These are phyloP conservation scores for Gastrolobium bilobum DNA, from an alignment of 306 rosid species.

Conservation along the genomic window DNA sequence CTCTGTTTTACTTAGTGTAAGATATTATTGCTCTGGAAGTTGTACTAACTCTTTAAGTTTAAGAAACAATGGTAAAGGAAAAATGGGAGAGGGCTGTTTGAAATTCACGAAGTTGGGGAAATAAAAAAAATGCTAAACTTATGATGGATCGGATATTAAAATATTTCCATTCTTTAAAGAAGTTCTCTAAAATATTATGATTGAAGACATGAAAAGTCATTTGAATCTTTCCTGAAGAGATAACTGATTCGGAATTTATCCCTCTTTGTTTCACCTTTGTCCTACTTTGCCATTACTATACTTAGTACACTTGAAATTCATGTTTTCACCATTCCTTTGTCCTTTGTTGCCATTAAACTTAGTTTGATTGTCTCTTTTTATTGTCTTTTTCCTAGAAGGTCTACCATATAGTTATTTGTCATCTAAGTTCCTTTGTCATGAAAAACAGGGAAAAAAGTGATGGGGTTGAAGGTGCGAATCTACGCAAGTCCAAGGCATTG, in stretches of 20 bases:
- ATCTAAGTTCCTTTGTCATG: conserved; percentile 32
- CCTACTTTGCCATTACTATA: background rate
- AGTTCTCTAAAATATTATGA: conserved; percentile 4
- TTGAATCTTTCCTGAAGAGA: conserved; percentile 10
- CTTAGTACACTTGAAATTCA: background rate
- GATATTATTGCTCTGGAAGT: conserved; percentile 15
- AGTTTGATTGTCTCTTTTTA: conserved; percentile 1
- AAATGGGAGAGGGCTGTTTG: background rate
- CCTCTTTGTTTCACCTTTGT: background rate
- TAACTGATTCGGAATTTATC: conserved; percentile 6
- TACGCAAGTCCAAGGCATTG: conserved; percentile 59
- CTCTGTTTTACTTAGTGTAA: background rate
- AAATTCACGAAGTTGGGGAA: conserved; percentile 4
- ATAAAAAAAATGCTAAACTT: background rate
- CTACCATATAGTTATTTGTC: conserved; percentile 8
- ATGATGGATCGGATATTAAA: background rate
- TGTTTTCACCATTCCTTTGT: conserved; percentile 25
- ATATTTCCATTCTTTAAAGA: background rate
- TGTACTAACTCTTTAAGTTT: background rate
- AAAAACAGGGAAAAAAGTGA: conserved; percentile 52
- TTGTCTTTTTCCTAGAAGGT: background rate
- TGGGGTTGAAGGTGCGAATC: conserved; percentile 39
- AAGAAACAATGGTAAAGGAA: background rate
- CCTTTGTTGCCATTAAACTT: background rate
- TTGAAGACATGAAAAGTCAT: conserved; percentile 21